Evolutionary conservation across 2,329 filamentous ascomycete genomes (phyloP).

Genomic region (Endoconidiophora laricicola): DNA sequence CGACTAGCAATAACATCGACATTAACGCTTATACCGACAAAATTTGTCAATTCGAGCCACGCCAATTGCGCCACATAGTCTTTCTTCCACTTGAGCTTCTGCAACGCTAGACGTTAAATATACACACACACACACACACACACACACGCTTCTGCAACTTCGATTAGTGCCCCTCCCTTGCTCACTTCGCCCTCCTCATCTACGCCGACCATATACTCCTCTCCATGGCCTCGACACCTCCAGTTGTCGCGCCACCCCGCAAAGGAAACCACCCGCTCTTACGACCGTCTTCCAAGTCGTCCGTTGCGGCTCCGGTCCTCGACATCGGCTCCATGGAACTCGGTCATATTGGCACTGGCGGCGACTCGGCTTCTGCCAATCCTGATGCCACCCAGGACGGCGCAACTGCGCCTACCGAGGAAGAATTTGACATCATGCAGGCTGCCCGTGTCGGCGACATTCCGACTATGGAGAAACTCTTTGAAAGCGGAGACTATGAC

Average conservation of each 20-base stretch:
- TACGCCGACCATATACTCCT: too few species aligned
- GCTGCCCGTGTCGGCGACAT: constrained; percentile 79
- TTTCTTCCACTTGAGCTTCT: too few species aligned
- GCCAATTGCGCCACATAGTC: too few species aligned
- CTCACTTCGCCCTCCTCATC: too few species aligned
- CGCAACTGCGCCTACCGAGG: constrained; percentile 13
- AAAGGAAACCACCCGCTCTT: constrained; percentile 25
- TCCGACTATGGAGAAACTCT: constrained; percentile 71
- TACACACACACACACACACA: too few species aligned
- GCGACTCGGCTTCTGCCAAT: constrained; percentile 18
- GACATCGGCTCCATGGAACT: constrained; percentile 38
- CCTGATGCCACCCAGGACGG: constrained; percentile 14
- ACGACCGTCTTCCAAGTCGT: constrained; percentile 38
- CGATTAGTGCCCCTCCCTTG: too few species aligned
- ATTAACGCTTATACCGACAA: too few species aligned
- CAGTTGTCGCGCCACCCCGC: constrained; percentile 17
- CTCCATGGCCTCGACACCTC: neutral
- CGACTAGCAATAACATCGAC: too few species aligned
- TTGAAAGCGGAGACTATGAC: constrained; percentile 65
- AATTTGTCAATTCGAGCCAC: too few species aligned
- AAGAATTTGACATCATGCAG: constrained; percentile 84
- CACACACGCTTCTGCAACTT: too few species aligned
- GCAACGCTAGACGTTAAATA: too few species aligned
- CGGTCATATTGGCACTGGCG: constrained; percentile 27
- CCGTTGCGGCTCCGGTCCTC: constrained; percentile 36